Percentiles rank a stretch among this genome's conserved stretches.
Evolutionary conservation across 1,284 basidiomycete genomes (phyloP).

Genomic region (Ustilago trichophora): DNA sequence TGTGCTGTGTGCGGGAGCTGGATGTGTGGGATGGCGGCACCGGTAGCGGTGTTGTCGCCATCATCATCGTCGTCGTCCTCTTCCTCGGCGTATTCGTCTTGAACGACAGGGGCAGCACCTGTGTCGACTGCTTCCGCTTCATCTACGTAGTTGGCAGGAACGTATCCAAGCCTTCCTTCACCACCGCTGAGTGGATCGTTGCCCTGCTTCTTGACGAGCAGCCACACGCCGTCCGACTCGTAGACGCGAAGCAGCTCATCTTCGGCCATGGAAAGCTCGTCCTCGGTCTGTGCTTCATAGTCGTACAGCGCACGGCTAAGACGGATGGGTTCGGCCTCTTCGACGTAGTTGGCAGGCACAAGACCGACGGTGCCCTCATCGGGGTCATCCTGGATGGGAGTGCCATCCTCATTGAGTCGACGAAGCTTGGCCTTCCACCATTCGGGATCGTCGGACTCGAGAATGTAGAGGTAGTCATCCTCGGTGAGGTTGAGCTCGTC

Average conservation of each 20-base stretch:
- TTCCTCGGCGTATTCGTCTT: slow-evolving; percentile 26
- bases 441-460: slow-evolving; percentile 62
- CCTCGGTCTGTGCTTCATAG: slow-evolving; percentile 61
- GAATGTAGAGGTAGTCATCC: slow-evolving; percentile 63
- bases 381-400: slow-evolving; percentile 28
- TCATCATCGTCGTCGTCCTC: slow-evolving; percentile 49
- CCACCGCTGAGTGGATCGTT: slow-evolving; percentile 49
- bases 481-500: slow-evolving; percentile 64
- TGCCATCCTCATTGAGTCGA: slow-evolving; percentile 37
- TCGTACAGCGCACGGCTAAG: slow-evolving; percentile 62
- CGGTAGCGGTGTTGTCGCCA: slow-evolving; percentile 23
- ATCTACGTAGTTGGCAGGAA: slow-evolving; percentile 65
- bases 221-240: slow-evolving; percentile 61
- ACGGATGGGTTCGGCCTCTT: slow-evolving; percentile 59
- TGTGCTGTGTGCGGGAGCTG: slow-evolving; percentile 37
- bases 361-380: slow-evolving; percentile 54
- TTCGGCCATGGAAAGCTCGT: slow-evolving; percentile 61
- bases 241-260: slow-evolving; percentile 61
- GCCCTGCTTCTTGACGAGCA: slow-evolving; percentile 63
- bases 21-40: slow-evolving; percentile 47
- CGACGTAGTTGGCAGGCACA: slow-evolving; percentile 65
- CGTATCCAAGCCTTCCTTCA: slow-evolving; percentile 55
- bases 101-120: slow-evolving; percentile 41
- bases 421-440: slow-evolving; percentile 65
- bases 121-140: slow-evolving; percentile 58